These are phyloP conservation scores for Datura wrightii DNA, from an alignment of 257 asterid species.

Conservation along the genomic window DNA sequence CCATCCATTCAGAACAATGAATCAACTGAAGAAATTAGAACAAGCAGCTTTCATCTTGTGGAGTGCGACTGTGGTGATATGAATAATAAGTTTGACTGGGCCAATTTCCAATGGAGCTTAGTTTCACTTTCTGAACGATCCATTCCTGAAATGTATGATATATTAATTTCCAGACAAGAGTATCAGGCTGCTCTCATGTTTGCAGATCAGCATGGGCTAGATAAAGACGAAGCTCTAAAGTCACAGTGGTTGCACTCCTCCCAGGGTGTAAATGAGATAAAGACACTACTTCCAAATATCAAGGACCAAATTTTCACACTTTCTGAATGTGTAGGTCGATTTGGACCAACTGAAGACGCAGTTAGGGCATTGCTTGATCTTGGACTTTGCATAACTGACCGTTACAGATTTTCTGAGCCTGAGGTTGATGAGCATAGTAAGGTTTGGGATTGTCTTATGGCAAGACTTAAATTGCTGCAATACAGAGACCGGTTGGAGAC, in stretches of 20 bases:
- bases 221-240: slow-evolving; percentile 87
- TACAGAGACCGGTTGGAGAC: slow-evolving; percentile 91
- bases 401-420: slow-evolving; percentile 60
- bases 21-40: slow-evolving; percentile 49
- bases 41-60: slow-evolving; percentile 37
- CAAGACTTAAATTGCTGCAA: slow-evolving; percentile 79
- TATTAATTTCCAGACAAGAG: slow-evolving; percentile 60
- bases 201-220: slow-evolving; percentile 80
- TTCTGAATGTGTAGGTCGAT: slow-evolving; percentile 76
- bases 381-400: slow-evolving; percentile 79
- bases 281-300: slow-evolving; percentile 62
- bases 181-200: slow-evolving; percentile 80
- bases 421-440: slow-evolving; percentile 57
- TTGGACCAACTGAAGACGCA: slow-evolving; percentile 85
- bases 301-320: slow-evolving; percentile 73
- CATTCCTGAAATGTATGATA: slow-evolving; percentile 79
- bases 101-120: slow-evolving; percentile 72
- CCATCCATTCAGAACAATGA: slow-evolving; percentile 46
- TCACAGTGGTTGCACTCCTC: slow-evolving; percentile 86
- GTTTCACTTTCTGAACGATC: slow-evolving; percentile 61
- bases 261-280: slow-evolving; percentile 78
- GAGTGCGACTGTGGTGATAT: slow-evolving; percentile 50
- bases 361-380: slow-evolving; percentile 67
- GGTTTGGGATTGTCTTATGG: slow-evolving; percentile 78
- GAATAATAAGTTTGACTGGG: slow-evolving; percentile 47